Conservation (phyloP, 1,139 yeast species). For the Trichomonascaceae sp. region DNA sequence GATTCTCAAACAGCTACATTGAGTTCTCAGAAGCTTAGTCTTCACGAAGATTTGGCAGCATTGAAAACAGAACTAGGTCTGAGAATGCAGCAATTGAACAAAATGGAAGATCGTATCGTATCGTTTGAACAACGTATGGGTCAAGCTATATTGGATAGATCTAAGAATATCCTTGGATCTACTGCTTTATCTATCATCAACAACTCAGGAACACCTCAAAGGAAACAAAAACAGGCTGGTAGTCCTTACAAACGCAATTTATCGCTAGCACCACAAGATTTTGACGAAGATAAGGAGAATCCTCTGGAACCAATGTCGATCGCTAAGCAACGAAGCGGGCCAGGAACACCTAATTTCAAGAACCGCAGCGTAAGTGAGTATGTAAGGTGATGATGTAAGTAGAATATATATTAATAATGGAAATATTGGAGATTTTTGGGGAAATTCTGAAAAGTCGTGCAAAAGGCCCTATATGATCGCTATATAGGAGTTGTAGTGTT, state of each 20-base stretch:
- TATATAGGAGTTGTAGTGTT: neutral
- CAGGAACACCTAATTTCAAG: neutral
- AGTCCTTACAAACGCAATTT: conserved; percentile 22
- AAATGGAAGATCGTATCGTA: conserved; percentile 26
- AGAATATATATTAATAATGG: neutral
- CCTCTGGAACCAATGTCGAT: conserved; percentile 8
- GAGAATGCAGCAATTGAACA: conserved; percentile 26
- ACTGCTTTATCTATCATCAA: conserved; percentile 29
- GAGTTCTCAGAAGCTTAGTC: conserved; percentile 18
- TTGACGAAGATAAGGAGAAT: conserved; percentile 1
- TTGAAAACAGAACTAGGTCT: conserved; percentile 24
- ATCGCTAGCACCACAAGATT: conserved; percentile 21
- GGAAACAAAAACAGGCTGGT: conserved; percentile 5
- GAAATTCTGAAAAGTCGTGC: too few relatives aligned
- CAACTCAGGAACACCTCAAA: conserved; percentile 13
- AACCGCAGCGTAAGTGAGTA: neutral
- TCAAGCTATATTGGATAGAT: conserved; percentile 27
- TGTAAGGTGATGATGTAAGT: neutral
- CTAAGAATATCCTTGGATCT: conserved; percentile 31
- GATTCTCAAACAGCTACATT: conserved; percentile 19
- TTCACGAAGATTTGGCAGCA: conserved; percentile 22
- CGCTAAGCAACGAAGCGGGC: conserved; percentile 14
- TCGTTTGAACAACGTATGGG: conserved; percentile 25
- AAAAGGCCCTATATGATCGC: neutral
- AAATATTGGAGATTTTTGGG: neutral